Evolutionary conservation across 2,329 filamentous ascomycete genomes (phyloP), one percentile per base, ranked within the genome.

Genomic region (Eurotiales sp.): DNA sequence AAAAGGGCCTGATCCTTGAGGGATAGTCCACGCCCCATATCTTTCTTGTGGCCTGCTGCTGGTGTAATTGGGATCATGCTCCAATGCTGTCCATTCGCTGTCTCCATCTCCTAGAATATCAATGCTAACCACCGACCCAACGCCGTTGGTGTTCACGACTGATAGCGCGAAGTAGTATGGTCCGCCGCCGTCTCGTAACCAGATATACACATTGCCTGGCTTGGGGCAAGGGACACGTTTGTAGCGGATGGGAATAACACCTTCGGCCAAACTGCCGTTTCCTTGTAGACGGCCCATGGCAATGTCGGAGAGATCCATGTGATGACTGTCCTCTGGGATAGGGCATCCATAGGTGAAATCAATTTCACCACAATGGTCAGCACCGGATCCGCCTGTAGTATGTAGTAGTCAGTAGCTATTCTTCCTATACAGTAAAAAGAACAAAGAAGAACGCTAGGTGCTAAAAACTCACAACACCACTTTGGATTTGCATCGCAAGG

Each of bases 241-340:
- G 21, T 50, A 50, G 11, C 46, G 46, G 29, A 50, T 50, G 4
- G 46, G 46, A 34, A 50, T 50, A 19, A 50, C 46, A 19, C 46
- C 46, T 19, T 50, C 46, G n/a, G 27, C 27, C 21, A 50, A 17
- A 43, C 46, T 50, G 32, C 46, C 46, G 17, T 50, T 50, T 14
- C 46, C 46, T 12, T 50, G 46, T n/a, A 50, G n/a, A 43, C 46
- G 46, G 27, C 46, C 46, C 46, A 50, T 50, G 11, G 46, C 46
- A 43, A 50, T 50, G 22, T 50, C 46, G 17, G 46, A 50, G n/a
- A 50, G 46, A 25, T 50, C 46, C 46, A 50, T 50, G 46, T 50
- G 46, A 8, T 50, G 46, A 29, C 46, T 50, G 12, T 50, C 39
- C 27, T 50, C n/a, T 25, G 46, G 46, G 34, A 50, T 19, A 15